Percentiles rank a stretch among this genome's conserved stretches.
Conservation (phyloP, 176 grass and related monocot genomes). For the Oryza punctata region DNA sequence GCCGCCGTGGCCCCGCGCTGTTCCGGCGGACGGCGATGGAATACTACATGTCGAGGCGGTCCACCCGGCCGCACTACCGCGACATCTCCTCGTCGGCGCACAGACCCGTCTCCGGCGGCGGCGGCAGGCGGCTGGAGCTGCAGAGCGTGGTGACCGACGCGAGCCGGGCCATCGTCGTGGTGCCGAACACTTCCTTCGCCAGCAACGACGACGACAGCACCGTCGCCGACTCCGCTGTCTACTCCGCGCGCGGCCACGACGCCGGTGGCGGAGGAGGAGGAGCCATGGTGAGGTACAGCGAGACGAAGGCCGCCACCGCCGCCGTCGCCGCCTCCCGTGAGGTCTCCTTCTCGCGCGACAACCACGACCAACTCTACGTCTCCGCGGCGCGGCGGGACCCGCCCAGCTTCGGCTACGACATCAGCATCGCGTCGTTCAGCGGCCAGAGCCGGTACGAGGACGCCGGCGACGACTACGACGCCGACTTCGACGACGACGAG, state of each 20-base stretch:
- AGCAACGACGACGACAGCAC: constrained; percentile 41
- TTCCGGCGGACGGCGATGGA: constrained; percentile 64
- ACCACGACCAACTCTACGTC: constrained; percentile 53
- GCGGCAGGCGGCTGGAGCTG: constrained; percentile 57
- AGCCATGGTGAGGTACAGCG: constrained; percentile 15
- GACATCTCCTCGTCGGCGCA: constrained; percentile 28
- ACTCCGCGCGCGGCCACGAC: not conserved
- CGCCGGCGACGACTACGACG: not conserved
- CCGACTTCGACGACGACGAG: constrained; percentile 30
- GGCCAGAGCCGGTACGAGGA: constrained; percentile 19
- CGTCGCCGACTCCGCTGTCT: not conserved
- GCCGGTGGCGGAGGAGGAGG: not conserved
- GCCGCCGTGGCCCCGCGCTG: constrained; percentile 45
- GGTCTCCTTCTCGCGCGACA: constrained; percentile 55
- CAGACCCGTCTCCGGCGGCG: not conserved
- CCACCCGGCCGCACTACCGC: not conserved
- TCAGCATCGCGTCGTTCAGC: constrained; percentile 24
- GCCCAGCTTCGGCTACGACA: constrained; percentile 45
- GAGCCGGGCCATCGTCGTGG: constrained; percentile 24
- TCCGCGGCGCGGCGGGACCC: not conserved
- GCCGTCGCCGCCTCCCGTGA: constrained; percentile 22
- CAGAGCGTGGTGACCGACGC: constrained; percentile 51
- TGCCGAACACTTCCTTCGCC: constrained; percentile 42
- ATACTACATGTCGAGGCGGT: constrained; percentile 48
- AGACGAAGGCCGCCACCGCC: not conserved